Evolutionary conservation across 2,329 filamentous ascomycete genomes (phyloP).

Genomic region (Xylaria sp.): DNA sequence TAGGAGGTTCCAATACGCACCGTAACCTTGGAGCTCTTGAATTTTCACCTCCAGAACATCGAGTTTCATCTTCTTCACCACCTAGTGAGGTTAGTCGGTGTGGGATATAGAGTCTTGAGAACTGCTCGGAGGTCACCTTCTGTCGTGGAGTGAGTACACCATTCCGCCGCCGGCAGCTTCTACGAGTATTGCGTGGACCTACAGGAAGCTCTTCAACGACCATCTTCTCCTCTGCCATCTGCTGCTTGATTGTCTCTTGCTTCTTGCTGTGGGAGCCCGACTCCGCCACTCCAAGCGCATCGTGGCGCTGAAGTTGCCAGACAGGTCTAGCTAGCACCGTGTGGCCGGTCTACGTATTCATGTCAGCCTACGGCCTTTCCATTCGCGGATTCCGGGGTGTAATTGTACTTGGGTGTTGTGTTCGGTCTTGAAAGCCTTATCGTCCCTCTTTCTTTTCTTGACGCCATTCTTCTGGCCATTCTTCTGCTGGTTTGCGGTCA

Average conservation of each 20-base stretch:
- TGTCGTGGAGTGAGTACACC: background rate
- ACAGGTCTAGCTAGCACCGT: background rate
- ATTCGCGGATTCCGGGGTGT: background rate
- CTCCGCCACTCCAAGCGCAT: background rate
- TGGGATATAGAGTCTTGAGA: background rate
- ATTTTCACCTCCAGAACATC: conserved; percentile 6
- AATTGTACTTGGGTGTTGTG: background rate
- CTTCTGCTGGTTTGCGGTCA: background rate
- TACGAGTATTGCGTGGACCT: background rate
- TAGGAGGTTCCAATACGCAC: background rate
- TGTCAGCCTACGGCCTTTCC: background rate
- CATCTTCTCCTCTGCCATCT: background rate
- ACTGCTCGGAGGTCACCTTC: background rate
- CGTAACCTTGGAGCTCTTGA: conserved; percentile 25
- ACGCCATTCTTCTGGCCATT: background rate
- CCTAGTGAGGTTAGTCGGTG: background rate
- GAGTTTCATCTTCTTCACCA: conserved; percentile 15
- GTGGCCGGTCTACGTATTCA: background rate
- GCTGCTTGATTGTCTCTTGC: background rate
- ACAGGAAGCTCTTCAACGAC: conserved; percentile 1
- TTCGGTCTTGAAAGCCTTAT: background rate
- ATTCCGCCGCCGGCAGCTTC: background rate
- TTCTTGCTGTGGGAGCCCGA: background rate
- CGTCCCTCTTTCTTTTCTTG: background rate
- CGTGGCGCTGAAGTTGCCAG: no score